These are phyloP conservation scores for Annona cherimola DNA, from an alignment of 164 flowering plant genomes.

Conservation along the genomic window DNA sequence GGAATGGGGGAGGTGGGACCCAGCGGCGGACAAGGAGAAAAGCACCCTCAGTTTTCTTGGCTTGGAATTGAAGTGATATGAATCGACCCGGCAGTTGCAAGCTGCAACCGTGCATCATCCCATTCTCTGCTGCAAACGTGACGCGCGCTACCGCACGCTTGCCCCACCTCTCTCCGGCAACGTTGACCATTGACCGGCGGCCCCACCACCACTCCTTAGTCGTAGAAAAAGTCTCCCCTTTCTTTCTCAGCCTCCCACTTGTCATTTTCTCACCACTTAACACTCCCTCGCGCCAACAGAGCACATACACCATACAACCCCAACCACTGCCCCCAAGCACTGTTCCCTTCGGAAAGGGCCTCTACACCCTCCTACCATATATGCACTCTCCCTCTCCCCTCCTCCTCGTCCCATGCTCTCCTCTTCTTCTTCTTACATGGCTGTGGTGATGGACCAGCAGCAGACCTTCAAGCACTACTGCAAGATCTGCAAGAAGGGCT, in stretches of 20 bases:
- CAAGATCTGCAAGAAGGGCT: slow-evolving; percentile 86
- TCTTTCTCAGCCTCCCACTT: slow-evolving; percentile 43
- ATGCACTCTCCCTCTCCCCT: neutral
- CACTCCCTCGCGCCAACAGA: slow-evolving; percentile 20
- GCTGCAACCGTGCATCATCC: slow-evolving; percentile 4
- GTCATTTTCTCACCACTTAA: slow-evolving; percentile 31
- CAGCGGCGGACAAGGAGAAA: slow-evolving; percentile 11
- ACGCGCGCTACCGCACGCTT: neutral
- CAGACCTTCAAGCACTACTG: slow-evolving; percentile 67
- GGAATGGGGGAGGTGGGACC: neutral
- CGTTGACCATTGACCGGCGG: slow-evolving; percentile 24
- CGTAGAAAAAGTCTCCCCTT: slow-evolving; percentile 47
- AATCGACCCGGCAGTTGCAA: slow-evolving; percentile 42
- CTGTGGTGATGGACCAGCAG: slow-evolving; percentile 38
- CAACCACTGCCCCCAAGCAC: slow-evolving; percentile 26
- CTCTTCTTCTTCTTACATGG: slow-evolving; percentile 17
- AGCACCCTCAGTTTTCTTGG: slow-evolving; percentile 36
- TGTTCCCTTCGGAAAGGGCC: slow-evolving; percentile 17
- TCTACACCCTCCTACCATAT: slow-evolving; percentile 14
- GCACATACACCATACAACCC: neutral
- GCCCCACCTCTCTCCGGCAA: slow-evolving; percentile 1
- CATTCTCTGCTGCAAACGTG: slow-evolving; percentile 14
- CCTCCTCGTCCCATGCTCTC: neutral
- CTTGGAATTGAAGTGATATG: slow-evolving; percentile 69
- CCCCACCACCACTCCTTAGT: slow-evolving; percentile 25